Evolutionary conservation across 2,329 filamentous ascomycete genomes (phyloP), one percentile per base, ranked within the genome.

Genomic region (Penicillium sp.): DNA sequence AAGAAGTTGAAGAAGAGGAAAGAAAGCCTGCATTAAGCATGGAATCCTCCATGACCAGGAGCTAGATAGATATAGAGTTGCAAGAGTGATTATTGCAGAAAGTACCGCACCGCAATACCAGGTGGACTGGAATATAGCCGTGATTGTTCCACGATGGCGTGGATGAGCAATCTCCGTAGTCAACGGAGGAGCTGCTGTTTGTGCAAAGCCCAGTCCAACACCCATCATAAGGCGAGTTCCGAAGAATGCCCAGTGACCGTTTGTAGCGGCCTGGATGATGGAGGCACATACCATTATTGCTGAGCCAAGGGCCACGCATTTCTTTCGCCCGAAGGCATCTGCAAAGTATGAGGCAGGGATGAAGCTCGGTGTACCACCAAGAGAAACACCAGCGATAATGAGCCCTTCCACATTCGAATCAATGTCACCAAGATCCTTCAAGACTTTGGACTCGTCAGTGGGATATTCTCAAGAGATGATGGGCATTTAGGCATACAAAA

Each of bases 11-110:
- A 85, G 61, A 3, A 65, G 58, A 15, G 71, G 73, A 30, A 76
- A 72, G 1, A 75, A 73, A 7, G 74, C 69, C 60, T 84, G 81
- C 9, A 82, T 67, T 56, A 83, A 69, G n/a, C 84, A 78, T 0
- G 85, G 85, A 10, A 84, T 75, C 17, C 81, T 71, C 85, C 85
- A 88, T 0, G 82, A 63, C 64, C 62, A 66, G 32, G 51, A 55
- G 7, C 53, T 60, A 17, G 34, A 7, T 4, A 63, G 36, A 2
- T 49, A 37, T 21, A 63, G 41, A 7, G 59, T 59, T 4, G 52
- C 44, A 36, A 61, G 60, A 1, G 56, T 42, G 15, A 63, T 52
- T 4, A 39, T 46, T 12, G 51, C 53, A 3, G 51, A 65, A 4
- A 54, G 58, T 44, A 46, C 63, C 8, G 52, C 65, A 21, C 48